A percentile compares a stretch with the other conserved stretches of the same genome.
These are phyloP conservation scores for Gastrodia elata DNA, from an alignment of 106 monocot species.

Conservation along the genomic window DNA sequence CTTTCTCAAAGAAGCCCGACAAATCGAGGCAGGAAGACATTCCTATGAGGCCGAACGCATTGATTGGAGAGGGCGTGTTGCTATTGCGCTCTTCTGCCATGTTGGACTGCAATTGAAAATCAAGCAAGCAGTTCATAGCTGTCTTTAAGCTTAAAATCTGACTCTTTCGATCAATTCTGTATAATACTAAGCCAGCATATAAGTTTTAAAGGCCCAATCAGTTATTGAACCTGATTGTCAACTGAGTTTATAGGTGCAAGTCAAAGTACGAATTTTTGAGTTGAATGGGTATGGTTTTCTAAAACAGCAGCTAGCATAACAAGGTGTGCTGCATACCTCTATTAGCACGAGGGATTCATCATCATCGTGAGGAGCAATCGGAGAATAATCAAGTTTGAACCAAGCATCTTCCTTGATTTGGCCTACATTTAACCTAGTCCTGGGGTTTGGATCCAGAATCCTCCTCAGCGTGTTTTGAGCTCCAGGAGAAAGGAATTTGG, in stretches of 20 bases:
- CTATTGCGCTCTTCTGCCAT: conserved; percentile 17
- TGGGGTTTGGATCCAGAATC: conserved; percentile 89
- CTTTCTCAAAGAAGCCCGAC: conserved; percentile 91
- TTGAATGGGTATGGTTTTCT: too few species aligned
- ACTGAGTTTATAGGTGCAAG: too few species aligned
- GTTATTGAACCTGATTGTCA: too few species aligned
- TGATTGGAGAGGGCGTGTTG: conserved; percentile 34
- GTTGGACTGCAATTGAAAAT: conserved; percentile 18
- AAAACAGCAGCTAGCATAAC: too few species aligned
- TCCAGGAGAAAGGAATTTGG: conserved; percentile 60
- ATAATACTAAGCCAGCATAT: neutral
- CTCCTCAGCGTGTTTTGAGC: conserved; percentile 56
- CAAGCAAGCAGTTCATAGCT: neutral
- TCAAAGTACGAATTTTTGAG: too few species aligned
- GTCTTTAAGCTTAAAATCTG: neutral
- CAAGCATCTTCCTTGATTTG: conserved; percentile 77
- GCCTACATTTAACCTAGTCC: conserved; percentile 48
- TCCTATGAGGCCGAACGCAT: conserved; percentile 89
- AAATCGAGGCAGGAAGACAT: conserved; percentile 92
- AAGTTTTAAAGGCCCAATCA: too few species aligned
- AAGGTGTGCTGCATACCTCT: conserved; percentile 31
- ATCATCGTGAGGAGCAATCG: conserved; percentile 56
- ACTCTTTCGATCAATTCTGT: neutral
- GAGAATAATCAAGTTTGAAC: conserved; percentile 73
- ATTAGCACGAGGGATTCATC: conserved; percentile 20